Conservation (phyloP, 805 yeast genomes). For the Saccharomyces kudriavzevii region DNA sequence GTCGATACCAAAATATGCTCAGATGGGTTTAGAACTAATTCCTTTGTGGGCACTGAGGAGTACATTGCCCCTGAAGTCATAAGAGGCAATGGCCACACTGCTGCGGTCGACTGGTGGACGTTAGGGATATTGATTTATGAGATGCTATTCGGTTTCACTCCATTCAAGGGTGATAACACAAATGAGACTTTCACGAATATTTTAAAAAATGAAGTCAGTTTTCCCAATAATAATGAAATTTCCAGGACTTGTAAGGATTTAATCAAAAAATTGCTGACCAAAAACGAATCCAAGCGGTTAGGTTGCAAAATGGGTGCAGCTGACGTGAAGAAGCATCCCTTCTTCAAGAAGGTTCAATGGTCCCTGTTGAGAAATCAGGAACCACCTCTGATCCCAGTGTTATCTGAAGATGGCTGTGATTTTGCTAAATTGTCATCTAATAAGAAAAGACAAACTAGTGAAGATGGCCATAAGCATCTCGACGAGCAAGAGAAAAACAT, state of each 20-base stretch:
- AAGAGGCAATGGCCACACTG: conserved; percentile 92
- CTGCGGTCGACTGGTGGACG: conserved; percentile 99
- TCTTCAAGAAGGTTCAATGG: conserved; percentile 91
- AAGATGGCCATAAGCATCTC: conserved; percentile 11
- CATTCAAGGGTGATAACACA: conserved; percentile 86
- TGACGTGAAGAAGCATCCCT: conserved; percentile 84
- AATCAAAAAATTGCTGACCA: conserved; percentile 71
- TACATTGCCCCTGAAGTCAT: conserved; percentile 98
- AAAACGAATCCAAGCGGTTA: conserved; percentile 80
- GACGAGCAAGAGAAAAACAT: conserved; percentile 22
- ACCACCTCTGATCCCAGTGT: conserved; percentile 92
- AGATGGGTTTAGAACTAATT: conserved; percentile 93
- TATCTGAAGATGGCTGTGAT: conserved; percentile 45
- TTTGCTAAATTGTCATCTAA: conserved; percentile 32
- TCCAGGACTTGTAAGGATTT: conserved; percentile 71
- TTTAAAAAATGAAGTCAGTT: conserved; percentile 72
- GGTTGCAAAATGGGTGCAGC: conserved; percentile 95
- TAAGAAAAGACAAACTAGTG: conserved; percentile 15
- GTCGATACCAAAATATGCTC: conserved; percentile 91
- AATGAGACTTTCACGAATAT: conserved; percentile 86
- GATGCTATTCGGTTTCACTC: conserved; percentile 92
- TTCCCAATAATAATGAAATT: conserved; percentile 58
- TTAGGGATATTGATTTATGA: conserved; percentile 90
- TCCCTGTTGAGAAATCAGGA: conserved; percentile 84
- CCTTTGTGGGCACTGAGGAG: conserved; percentile 98